Evolutionary conservation across 768 basidiomycete species (phyloP), one percentile per base, ranked within the genome.

Genomic region (Naematelia aurantialba): DNA sequence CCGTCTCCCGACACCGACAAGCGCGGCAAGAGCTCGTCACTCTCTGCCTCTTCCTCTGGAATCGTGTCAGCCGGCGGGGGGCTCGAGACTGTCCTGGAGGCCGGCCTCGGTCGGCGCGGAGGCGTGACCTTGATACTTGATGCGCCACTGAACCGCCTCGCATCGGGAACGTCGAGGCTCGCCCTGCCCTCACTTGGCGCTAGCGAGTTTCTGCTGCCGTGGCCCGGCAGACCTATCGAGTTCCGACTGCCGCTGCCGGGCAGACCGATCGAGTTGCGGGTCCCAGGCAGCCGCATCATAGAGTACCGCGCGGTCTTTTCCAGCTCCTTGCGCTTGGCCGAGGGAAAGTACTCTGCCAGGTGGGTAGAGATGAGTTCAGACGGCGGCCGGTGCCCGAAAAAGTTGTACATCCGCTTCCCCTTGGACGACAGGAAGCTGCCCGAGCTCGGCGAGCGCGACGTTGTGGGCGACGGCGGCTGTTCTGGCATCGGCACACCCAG

Each of bases 361-460:
- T 98, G 93, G 5, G 82, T 94, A 24, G 93, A 89, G 80, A 98
- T 98, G 62, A 98, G 85, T 77, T 98, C 96, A 78, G 89, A 91
- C 0, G 96, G 93, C 0, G 96, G 96, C 42, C 96, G 88, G 70
- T 97, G 96, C 14, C 94, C 96, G 67, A 97, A 94, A 81, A 98
- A 99, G 81, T 91, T 92, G 77, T 79, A 76, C 66, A 79, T 76
- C 55, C 73, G 76, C 58, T 72, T 75, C 24, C 72, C 69, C 48
- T 69, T 69, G 24, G 53, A 68, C 8, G 66, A 65, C 24, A 79
- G 70, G 67, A 79, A 77, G 21, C 72, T 73, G 11, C 68, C 73
- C 3, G 73, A 65, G 1, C 73, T 69, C 5, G 78, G 78, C n/a
- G 74, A 74, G 25, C 69, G 62, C 17, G 56, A 46, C 3, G 63